Conservation (phyloP, 139 green algal genomes). For the Astrephomene gubernaculifera region DNA sequence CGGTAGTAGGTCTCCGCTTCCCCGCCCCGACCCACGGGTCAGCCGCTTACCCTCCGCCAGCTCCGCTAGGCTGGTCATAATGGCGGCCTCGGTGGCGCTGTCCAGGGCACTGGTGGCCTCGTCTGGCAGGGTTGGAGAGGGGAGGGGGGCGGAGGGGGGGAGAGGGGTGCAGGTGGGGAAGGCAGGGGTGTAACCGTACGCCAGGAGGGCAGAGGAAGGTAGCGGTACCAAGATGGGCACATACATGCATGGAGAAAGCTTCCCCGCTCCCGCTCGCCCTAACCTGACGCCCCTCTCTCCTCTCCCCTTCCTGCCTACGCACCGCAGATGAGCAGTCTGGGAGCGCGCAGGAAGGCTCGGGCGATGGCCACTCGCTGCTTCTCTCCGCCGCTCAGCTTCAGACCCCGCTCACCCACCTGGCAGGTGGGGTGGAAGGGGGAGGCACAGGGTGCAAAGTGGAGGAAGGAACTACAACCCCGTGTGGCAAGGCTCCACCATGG, state of each 20-base stretch:
- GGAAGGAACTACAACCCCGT: too few relatives aligned
- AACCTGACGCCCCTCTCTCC: neutral
- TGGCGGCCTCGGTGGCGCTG: conserved; percentile 82
- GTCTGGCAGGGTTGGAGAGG: neutral
- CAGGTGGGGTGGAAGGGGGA: neutral
- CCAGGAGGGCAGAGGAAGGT: too few relatives aligned
- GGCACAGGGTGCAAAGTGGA: too few relatives aligned
- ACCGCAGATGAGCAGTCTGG: conserved; percentile 90
- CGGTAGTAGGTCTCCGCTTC: neutral
- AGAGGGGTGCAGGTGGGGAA: neutral
- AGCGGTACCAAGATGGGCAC: too few relatives aligned
- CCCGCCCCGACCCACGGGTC: neutral
- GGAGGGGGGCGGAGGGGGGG: neutral
- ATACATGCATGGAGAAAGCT: neutral
- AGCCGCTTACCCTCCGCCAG: conserved; percentile 30
- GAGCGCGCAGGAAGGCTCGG: conserved; percentile 59
- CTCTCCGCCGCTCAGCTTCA: conserved; percentile 94
- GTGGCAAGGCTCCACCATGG: too few relatives aligned
- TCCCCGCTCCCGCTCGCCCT: neutral
- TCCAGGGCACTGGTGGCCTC: conserved; percentile 89
- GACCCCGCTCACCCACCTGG: conserved; percentile 84
- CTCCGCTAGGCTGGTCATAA: conserved; percentile 44
- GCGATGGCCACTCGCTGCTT: conserved; percentile 98
- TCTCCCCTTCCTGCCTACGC: conserved; percentile 45
- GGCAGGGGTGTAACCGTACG: neutral